phyloP scores from a whole-genome alignment of 208 protist species.

The Leishmania tropica region DNA sequence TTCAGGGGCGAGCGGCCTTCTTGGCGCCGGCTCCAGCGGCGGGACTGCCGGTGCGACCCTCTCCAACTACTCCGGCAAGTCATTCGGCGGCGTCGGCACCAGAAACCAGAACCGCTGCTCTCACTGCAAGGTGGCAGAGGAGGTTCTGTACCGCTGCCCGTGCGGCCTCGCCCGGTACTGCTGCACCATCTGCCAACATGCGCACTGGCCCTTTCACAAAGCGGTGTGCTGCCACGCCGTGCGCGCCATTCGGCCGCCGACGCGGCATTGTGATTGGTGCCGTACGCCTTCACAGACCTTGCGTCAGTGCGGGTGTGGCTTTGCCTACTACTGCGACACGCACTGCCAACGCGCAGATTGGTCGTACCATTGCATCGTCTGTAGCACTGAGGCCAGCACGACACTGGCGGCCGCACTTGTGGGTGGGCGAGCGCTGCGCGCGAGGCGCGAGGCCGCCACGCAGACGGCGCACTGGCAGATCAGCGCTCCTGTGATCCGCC shows the following conservation, averaged over 20 bases:
- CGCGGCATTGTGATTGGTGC: slow-evolving; percentile 27
- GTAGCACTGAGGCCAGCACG: slow-evolving; percentile 6
- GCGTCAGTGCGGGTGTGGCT: slow-evolving; percentile 41
- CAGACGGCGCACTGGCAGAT: slow-evolving; percentile 30
- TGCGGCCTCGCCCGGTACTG: slow-evolving; percentile 46
- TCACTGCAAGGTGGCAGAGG: slow-evolving; percentile 24
- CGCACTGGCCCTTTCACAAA: slow-evolving; percentile 46
- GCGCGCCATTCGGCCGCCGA: slow-evolving; percentile 2
- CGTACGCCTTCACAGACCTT: slow-evolving; percentile 14
- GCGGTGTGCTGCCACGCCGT: slow-evolving; percentile 21
- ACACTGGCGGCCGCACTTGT: slow-evolving; percentile 12
- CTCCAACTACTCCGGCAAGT: not conserved
- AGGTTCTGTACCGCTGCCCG: slow-evolving; percentile 36
- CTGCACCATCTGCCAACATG: slow-evolving; percentile 44
- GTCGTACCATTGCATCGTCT: slow-evolving; percentile 33
- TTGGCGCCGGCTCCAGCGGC: not conserved
- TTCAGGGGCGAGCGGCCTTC: not conserved
- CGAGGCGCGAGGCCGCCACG: slow-evolving; percentile 21
- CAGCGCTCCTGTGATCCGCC: slow-evolving; percentile 3
- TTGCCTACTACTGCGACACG: slow-evolving; percentile 41
- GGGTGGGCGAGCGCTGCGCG: slow-evolving; percentile 6
- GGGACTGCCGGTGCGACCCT: not conserved
- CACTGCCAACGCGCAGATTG: slow-evolving; percentile 52
- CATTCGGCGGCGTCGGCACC: not conserved
- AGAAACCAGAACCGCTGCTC: slow-evolving; percentile 6